Conservation (phyloP, 495 filamentous ascomycete species). For the Neurospora sp. region DNA sequence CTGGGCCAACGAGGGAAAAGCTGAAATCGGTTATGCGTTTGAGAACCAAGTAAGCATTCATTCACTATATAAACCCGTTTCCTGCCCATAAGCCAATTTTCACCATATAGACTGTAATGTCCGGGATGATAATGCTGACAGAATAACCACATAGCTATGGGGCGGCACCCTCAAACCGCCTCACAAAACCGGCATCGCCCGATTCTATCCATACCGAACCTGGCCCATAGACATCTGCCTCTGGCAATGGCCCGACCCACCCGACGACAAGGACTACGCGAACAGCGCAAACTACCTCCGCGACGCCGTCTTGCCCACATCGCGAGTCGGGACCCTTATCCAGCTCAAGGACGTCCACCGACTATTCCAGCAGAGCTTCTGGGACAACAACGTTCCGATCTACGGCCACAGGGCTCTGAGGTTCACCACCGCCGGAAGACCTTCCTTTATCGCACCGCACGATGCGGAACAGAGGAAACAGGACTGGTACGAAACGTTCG, state of each 20-base stretch:
- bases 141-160: neutral
- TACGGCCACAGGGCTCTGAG: neutral
- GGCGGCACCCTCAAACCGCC: neutral
- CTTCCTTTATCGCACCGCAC: neutral
- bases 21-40: conserved; percentile 17
- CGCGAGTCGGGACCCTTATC: neutral
- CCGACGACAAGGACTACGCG: neutral
- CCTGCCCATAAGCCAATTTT: neutral
- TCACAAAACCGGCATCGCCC: neutral
- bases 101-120: neutral
- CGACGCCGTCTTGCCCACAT: neutral
- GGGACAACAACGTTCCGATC: neutral
- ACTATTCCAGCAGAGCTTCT: neutral
- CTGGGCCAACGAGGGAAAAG: neutral
- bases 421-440: neutral
- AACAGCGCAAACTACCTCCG: neutral
- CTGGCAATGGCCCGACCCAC: neutral
- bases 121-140: conserved; percentile 1
- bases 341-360: neutral
- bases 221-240: neutral
- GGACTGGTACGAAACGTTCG: neutral
- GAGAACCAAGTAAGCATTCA: conserved; percentile 11
- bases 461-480: neutral
- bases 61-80: neutral
- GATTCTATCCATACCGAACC: neutral